Percentiles rank a stretch among this genome's conserved stretches.
Evolutionary conservation across 306 rosid genomes (phyloP).

Genomic region (Aeschynomene evenia): DNA sequence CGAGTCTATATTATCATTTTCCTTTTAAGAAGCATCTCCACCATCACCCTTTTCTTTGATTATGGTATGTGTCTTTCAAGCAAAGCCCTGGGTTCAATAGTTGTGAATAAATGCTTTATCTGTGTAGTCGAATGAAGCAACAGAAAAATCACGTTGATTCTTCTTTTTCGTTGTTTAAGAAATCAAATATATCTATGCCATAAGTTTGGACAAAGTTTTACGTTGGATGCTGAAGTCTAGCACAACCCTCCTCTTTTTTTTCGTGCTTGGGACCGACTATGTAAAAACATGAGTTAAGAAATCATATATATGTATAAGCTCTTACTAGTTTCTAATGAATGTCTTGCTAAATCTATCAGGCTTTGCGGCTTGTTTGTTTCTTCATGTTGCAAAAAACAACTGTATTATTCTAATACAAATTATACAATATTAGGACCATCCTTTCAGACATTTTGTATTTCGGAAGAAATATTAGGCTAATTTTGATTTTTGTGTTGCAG

Average conservation of each 20-base stretch:
- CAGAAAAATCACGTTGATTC: background rate
- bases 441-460: background rate
- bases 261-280: no score
- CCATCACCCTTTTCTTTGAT: background rate
- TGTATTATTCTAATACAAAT: background rate
- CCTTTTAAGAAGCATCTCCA: slow-evolving; percentile 5
- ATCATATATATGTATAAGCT: background rate
- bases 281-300: no score
- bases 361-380: background rate
- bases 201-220: no score
- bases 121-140: background rate
- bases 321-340: background rate
- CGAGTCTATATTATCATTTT: no score
- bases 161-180: background rate
- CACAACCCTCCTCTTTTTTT: no score
- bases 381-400: background rate
- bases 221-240: no score
- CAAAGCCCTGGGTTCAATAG: background rate
- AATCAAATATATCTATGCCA: background rate
- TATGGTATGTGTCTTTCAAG: background rate
- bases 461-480: background rate
- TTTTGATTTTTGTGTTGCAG: slow-evolving; percentile 36
- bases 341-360: background rate
- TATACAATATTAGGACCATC: background rate
- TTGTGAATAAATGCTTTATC: background rate